A percentile compares a stretch with the other conserved stretches of the same genome.
These are phyloP conservation scores for Pleurozium schreberi DNA, from an alignment of 225 moss, liverwort and hornwort genomes.

Conservation along the genomic window DNA sequence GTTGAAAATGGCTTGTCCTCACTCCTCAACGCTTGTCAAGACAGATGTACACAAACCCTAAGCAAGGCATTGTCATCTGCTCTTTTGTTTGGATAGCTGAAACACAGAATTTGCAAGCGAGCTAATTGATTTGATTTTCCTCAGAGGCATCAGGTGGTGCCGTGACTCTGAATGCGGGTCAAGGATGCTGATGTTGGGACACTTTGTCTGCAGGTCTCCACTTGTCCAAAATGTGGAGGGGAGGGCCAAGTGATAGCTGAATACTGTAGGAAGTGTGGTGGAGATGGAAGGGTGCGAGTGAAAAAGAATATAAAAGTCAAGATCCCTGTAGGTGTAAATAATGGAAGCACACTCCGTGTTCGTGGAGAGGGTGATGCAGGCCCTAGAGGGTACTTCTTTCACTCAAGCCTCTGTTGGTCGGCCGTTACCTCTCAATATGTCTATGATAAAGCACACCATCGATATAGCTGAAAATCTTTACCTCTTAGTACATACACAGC, in stretches of 20 bases:
- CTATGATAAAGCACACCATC: not conserved
- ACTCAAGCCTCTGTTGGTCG: not conserved
- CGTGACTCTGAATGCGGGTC: not conserved
- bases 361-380: conserved; percentile 96
- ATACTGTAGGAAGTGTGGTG: conserved; percentile 91
- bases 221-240: conserved; percentile 84
- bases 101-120: not conserved
- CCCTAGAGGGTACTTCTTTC: conserved; percentile 59
- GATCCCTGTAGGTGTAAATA: conserved; percentile 89
- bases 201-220: conserved; percentile 60
- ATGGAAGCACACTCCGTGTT: conserved; percentile 93
- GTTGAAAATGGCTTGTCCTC: not conserved
- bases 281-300: conserved; percentile 80
- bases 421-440: not conserved
- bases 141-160: not conserved
- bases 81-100: not conserved
- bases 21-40: not conserved
- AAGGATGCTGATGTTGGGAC: not conserved
- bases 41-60: not conserved
- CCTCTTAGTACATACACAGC: not conserved
- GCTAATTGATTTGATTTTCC: not conserved
- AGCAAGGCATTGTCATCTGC: not conserved
- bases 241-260: conserved; percentile 93
- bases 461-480: not conserved
- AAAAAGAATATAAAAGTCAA: conserved; percentile 88